Conservation (phyloP, 345 rosid species). For the Excoecaria agallocha region DNA sequence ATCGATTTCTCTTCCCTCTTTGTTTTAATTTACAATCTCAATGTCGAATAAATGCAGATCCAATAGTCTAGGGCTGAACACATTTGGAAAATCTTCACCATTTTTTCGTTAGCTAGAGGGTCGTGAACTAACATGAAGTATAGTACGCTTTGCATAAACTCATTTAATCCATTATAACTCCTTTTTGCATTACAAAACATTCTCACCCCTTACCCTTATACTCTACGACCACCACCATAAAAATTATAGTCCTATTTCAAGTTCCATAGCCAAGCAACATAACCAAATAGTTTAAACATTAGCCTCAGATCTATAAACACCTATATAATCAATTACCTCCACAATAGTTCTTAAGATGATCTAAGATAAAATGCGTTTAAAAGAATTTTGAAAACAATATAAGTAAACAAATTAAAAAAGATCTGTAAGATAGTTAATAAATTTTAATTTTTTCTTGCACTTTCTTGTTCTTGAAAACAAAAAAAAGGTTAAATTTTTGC, state of each 20-base stretch:
- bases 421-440: no score
- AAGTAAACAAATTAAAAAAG: background rate
- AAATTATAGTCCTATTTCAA: conserved; percentile 72
- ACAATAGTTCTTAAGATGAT: background rate
- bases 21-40: no score
- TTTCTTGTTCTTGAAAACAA: background rate
- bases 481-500: background rate
- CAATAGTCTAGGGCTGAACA: conserved; percentile 91
- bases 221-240: conserved; percentile 45
- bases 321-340: background rate
- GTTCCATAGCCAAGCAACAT: background rate
- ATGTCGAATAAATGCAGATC: conserved; percentile 97
- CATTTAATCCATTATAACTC: conserved; percentile 61
- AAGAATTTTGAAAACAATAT: background rate
- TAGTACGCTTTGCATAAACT: conserved; percentile 61
- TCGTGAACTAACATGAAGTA: conserved; percentile 70
- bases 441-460: background rate
- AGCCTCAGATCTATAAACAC: conserved; percentile 26
- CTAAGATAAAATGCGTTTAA: background rate
- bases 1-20: no score
- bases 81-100: conserved; percentile 61
- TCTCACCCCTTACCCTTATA: conserved; percentile 59
- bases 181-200: conserved; percentile 60
- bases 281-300: background rate
- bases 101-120: conserved; percentile 58